A percentile compares a stretch with the other conserved stretches of the same genome.
These are phyloP conservation scores for Arthrobotrys iridis DNA, from an alignment of 2,329 filamentous ascomycete species.

Conservation along the genomic window DNA sequence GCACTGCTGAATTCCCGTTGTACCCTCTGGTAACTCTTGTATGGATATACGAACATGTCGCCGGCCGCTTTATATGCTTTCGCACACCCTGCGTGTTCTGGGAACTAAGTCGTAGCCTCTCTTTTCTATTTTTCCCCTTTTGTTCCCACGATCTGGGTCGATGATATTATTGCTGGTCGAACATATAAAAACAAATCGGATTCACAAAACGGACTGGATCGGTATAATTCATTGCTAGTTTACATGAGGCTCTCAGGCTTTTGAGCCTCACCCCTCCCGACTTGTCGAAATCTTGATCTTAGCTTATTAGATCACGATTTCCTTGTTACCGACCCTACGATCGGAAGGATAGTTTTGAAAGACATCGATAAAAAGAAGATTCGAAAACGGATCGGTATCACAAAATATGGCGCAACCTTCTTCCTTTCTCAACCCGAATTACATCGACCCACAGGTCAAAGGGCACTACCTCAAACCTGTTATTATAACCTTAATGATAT, in stretches of 20 bases:
- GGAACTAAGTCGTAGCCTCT: slow-evolving; percentile 10
- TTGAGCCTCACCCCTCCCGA: slow-evolving; percentile 26
- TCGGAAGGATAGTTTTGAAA: slow-evolving; percentile 10
- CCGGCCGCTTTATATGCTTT: slow-evolving; percentile 45
- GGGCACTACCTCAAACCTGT: slow-evolving; percentile 49
- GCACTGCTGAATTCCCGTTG: slow-evolving; percentile 11
- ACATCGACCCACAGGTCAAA: slow-evolving; percentile 45
- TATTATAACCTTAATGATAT: slow-evolving; percentile 49
- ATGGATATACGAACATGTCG: slow-evolving; percentile 26
- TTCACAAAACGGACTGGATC: not conserved
- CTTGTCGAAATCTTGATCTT: not conserved
- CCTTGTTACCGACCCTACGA: not conserved
- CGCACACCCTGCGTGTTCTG: slow-evolving; percentile 5
- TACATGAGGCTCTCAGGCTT: slow-evolving; percentile 30
- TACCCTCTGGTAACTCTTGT: not conserved
- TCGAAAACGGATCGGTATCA: not conserved
- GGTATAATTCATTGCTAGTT: not conserved
- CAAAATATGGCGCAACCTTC: slow-evolving; percentile 40
- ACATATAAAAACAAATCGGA: slow-evolving; percentile 20
- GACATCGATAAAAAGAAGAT: not conserved
- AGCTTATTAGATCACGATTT: not conserved
- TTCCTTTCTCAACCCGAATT: slow-evolving; percentile 42
- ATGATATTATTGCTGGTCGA: slow-evolving; percentile 33
- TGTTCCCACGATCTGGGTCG: not conserved
- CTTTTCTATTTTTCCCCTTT: slow-evolving; percentile 12